These are phyloP conservation scores for Beauveria caledonica DNA, from an alignment of 2,329 filamentous ascomycete species.

Conservation along the genomic window DNA sequence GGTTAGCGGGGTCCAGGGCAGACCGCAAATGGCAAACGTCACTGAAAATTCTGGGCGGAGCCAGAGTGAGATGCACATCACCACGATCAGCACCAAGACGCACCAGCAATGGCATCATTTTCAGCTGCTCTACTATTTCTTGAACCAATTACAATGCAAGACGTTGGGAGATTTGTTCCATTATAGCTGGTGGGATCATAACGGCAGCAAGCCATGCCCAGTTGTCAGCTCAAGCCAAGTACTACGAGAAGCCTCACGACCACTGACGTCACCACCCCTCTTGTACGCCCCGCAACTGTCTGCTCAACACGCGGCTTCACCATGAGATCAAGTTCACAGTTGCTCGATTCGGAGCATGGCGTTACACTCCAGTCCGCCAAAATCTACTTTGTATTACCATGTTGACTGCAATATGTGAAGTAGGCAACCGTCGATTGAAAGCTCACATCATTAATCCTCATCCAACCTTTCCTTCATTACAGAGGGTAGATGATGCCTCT, in stretches of 20 bases:
- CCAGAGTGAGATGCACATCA: neutral
- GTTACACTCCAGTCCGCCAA: too few relatives aligned
- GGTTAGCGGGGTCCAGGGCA: neutral
- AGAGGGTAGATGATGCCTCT: too few relatives aligned
- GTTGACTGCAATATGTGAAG: too few relatives aligned
- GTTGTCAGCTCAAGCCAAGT: neutral
- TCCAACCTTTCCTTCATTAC: too few relatives aligned
- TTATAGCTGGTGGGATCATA: neutral
- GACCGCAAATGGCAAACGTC: neutral
- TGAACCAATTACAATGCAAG: neutral
- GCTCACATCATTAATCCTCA: too few relatives aligned
- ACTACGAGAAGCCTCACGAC: neutral
- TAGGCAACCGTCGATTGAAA: too few relatives aligned
- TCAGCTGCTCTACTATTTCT: neutral
- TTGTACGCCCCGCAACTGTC: neutral
- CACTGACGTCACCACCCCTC: slow-evolving; percentile 1
- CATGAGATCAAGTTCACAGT: too few relatives aligned
- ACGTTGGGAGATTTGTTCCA: neutral
- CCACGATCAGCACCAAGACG: neutral
- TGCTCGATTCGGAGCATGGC: too few relatives aligned
- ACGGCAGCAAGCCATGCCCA: neutral
- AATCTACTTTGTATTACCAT: too few relatives aligned
- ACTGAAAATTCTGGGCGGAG: neutral
- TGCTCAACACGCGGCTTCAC: neutral
- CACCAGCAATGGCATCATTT: slow-evolving; percentile 4